Base-by-base conservation (phyloP, 169 alveolate genomes). In the Toxoplasma gondii region DNA sequence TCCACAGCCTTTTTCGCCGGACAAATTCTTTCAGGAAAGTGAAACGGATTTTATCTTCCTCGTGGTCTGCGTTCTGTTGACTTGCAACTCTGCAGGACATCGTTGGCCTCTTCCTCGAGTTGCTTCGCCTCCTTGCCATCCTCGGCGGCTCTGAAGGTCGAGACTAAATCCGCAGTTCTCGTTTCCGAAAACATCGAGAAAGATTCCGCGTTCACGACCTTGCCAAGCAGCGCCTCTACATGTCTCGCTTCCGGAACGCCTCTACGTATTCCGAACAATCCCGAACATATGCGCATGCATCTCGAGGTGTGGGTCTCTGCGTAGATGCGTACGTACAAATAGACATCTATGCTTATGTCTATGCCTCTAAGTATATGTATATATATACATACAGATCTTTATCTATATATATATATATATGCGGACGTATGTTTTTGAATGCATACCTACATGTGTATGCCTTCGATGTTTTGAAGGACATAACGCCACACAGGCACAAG, bases 71-170 rank as follows among this genome's bases (percentile, higher is more conserved):
- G n/a, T 49, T 49, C 22, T 49, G 58, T 7, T 49, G 58, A 38
- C 64, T n/a, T 36, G 38, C 69, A 19, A 22, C 0, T 39, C 19
- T 82, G 69, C 64, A 82, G 90, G 90, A 82, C 41, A 82, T 82
- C 67, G 64, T 82, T 41, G 90, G 90, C 1, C 64, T 82, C 9
- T 82, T 82, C 36, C 64, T 82, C 19, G 90, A 82, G 64, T 67
- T 82, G 19, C 64, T 82, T 29, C 90, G 90, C 5, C 90, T 82
- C 41, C 64, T 82, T 7, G 90, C 90, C 31, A 38, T 82, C 41
- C 67, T 82, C 67, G 64, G 64, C 34, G 67, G 69, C 64, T 82
- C 90, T 5, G 90, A 38, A 22, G 67, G 39, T 2, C 64, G 64
- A 16, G 41, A 49, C 64, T 82, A 41, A 38, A 82, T 22, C 12